Conservation (phyloP, 2,329 filamentous ascomycete species). For the Cladosporium sp. region DNA sequence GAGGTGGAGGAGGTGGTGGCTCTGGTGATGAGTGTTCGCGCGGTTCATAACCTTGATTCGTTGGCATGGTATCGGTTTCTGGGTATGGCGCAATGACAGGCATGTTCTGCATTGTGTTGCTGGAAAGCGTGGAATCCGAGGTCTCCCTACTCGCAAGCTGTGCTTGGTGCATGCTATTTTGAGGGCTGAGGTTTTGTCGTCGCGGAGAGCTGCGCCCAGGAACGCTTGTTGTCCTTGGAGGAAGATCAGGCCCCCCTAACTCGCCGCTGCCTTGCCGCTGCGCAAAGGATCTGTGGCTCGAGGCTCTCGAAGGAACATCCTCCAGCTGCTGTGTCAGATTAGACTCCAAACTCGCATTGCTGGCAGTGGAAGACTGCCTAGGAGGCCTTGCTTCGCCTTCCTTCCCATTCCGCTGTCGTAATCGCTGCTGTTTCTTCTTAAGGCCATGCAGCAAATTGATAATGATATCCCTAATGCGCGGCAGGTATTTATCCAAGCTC, state of each 20-base stretch:
- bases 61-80: constrained; percentile 52
- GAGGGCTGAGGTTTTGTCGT: constrained; percentile 35
- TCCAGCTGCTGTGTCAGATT: constrained; percentile 44
- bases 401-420: constrained; percentile 55
- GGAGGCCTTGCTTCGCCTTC: constrained; percentile 32
- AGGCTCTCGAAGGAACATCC: constrained; percentile 35
- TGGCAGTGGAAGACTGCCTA: constrained; percentile 44
- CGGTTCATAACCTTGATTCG: constrained; percentile 16
- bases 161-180: constrained; percentile 27
- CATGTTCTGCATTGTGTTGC: constrained; percentile 68
- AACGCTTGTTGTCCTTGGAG: constrained; percentile 44
- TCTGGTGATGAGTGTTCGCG: constrained; percentile 34
- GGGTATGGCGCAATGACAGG: constrained; percentile 70
- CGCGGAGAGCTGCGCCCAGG: constrained; percentile 40
- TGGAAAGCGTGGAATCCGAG: constrained; percentile 64
- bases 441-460: constrained; percentile 94
- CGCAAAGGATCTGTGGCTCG: constrained; percentile 37
- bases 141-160: constrained; percentile 26
- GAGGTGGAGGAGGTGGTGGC: constrained; percentile 70
- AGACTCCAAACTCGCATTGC: constrained; percentile 40
- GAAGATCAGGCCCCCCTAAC: constrained; percentile 38
- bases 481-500: constrained; percentile 89
- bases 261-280: constrained; percentile 40
- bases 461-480: constrained; percentile 94
- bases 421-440: constrained; percentile 92